Evolutionary conservation across 2,329 filamentous ascomycete species (phyloP), one percentile per base, ranked within the genome.

Genomic region (Ophiostoma sp.): DNA sequence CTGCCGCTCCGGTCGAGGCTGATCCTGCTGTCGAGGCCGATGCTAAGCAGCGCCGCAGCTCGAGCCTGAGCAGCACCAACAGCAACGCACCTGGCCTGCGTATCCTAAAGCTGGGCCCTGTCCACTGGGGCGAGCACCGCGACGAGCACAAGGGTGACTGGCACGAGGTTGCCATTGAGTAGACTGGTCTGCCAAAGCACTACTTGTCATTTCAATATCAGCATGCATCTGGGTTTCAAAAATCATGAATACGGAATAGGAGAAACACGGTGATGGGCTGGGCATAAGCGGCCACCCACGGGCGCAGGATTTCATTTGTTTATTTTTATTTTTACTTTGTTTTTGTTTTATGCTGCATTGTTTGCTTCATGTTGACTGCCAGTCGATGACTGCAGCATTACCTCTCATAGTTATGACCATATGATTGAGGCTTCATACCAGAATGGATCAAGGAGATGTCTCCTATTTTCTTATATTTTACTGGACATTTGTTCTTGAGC

Each of bases 41-140:
- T 10, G n/a, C 69, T 17, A 73, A 73, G 72, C 74, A 77, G 74
- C 82, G 85, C 76, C 85, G 86, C 77, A 84, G 82, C 73, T 86
- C 84, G 71, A 86, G 83, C 77, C 77, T 83, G 73, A 85, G 83
- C 81, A 85, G 82, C 77, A 78, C 78, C 73, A 78, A 76, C 75
- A 81, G 78, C 75, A 44, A 36, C 74, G 76, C 76, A 70, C 73
- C 74, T 52, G 75, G 75, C 70, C 77, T 80, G 74, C 82, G 83
- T 71, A 85, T 89, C 78, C 83, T 90, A 74, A 89, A 88, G 81
- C 85, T 90, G 71, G 85, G 85, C 33, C 87, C 87, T 44, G 86
- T 89, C 71, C 86, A 89, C 83, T 88, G 82, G 79, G 87, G 87
- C 74, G 86, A 86, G 81, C 84, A 87, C 78, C 79, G 80, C 31